These are phyloP conservation scores for Saccharata proteae DNA, from an alignment of 2,329 filamentous ascomycete species.

Conservation along the genomic window DNA sequence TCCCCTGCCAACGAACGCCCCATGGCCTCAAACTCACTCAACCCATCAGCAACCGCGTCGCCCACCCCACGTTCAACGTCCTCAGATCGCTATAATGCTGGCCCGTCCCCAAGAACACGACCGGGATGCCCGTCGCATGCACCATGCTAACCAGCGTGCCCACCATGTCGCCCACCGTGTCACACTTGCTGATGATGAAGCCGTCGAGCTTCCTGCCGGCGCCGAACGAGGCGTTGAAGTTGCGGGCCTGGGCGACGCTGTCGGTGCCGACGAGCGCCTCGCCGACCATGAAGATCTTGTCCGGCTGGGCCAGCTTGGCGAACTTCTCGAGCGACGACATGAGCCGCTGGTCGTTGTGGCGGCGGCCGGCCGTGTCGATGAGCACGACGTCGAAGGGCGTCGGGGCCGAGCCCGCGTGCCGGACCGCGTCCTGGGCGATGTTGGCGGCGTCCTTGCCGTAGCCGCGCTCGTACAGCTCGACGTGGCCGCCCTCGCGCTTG, in stretches of 20 bases:
- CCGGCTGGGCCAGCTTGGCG: constrained; percentile 85
- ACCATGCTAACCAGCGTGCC: constrained; percentile 93
- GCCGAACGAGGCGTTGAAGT: constrained; percentile 92
- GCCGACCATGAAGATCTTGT: constrained; percentile 97
- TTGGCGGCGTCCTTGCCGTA: constrained; percentile 96
- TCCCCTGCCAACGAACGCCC: no score
- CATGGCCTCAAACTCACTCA: constrained; percentile 16
- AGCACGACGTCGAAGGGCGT: constrained; percentile 83
- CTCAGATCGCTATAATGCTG: constrained; percentile 56
- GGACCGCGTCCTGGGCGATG: constrained; percentile 89
- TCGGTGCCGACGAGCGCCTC: constrained; percentile 92
- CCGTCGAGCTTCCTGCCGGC: constrained; percentile 70
- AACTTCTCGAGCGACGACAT: constrained; percentile 98
- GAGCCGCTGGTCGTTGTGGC: constrained; percentile 89
- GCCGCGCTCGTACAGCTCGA: constrained; percentile 91
- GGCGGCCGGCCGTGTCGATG: constrained; percentile 88
- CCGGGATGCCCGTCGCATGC: constrained; percentile 90
- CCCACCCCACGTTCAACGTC: constrained; percentile 52
- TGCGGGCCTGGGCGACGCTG: constrained; percentile 86
- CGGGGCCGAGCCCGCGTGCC: constrained; percentile 49
- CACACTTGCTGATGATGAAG: constrained; percentile 97
- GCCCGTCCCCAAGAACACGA: constrained; percentile 74
- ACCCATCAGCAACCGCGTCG: constrained; percentile 48
- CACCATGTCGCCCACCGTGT: constrained; percentile 99
- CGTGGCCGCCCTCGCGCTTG: constrained; percentile 62